These are phyloP conservation scores for Stylonectria norvegica DNA, from an alignment of 2,329 filamentous ascomycete genomes.

Conservation along the genomic window DNA sequence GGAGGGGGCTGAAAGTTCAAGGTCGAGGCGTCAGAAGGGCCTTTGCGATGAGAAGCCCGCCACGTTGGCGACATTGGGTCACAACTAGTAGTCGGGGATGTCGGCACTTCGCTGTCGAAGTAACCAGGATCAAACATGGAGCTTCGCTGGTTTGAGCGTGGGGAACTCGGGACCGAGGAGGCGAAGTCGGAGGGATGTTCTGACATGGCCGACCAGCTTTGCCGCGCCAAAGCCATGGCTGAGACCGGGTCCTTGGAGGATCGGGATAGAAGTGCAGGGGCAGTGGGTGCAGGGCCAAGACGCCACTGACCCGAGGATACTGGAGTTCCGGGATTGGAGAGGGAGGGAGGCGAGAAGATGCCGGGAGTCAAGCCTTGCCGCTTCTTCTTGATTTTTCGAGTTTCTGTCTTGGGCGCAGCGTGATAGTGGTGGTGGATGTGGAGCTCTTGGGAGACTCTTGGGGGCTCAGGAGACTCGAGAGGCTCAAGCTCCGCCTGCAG, in stretches of 20 bases:
- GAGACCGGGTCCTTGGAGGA: conserved; percentile 50
- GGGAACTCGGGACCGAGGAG: conserved; percentile 78
- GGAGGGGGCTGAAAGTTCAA: conserved; percentile 44
- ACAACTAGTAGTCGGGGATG: conserved; percentile 75
- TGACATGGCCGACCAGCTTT: conserved; percentile 57
- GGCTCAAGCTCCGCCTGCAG: conserved; percentile 69
- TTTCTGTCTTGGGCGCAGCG: conserved; percentile 58
- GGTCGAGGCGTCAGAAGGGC: conserved; percentile 53
- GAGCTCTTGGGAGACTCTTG: conserved; percentile 62
- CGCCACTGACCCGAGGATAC: conserved; percentile 36
- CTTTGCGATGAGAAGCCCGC: conserved; percentile 50
- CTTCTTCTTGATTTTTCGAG: conserved; percentile 67
- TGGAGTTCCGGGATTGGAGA: conserved; percentile 41
- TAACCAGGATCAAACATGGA: conserved; percentile 75
- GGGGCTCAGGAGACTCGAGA: conserved; percentile 33
- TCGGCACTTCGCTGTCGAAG: conserved; percentile 62
- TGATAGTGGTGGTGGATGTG: conserved; percentile 97
- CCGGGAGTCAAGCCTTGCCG: conserved; percentile 60
- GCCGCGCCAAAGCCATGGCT: conserved; percentile 40
- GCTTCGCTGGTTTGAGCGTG: conserved; percentile 67
- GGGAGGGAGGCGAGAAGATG: conserved; percentile 56
- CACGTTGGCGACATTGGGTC: conserved; percentile 64
- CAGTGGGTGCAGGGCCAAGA: conserved; percentile 36
- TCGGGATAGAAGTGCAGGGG: conserved; percentile 41
- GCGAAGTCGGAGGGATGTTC: conserved; percentile 62